Evolutionary conservation across 345 rosid genomes (phyloP).

Genomic region (Streptanthus diversifolius): DNA sequence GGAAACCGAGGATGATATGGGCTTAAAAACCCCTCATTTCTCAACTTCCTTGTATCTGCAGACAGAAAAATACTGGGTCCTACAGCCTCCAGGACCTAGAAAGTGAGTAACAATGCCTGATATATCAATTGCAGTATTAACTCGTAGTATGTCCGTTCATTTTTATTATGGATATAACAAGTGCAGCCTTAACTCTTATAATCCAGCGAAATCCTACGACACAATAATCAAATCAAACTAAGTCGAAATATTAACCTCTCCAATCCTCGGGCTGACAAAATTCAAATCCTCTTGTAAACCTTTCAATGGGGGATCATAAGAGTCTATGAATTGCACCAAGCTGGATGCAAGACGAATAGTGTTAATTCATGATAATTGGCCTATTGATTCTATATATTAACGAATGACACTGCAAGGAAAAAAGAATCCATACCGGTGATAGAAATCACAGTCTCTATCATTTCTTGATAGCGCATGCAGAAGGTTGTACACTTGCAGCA

Average conservation of each 20-base stretch:
- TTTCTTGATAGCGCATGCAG: slow-evolving; percentile 88
- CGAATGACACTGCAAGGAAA: not conserved
- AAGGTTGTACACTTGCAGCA: slow-evolving; percentile 92
- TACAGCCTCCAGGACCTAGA: slow-evolving; percentile 97
- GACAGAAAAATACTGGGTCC: slow-evolving; percentile 94
- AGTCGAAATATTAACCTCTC: slow-evolving; percentile 65
- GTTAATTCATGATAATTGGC: not conserved
- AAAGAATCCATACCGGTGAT: slow-evolving; percentile 72
- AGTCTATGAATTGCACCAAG: slow-evolving; percentile 92
- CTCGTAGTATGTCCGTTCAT: not conserved
- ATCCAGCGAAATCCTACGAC: not conserved
- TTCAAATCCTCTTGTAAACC: slow-evolving; percentile 97
- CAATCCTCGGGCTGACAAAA: slow-evolving; percentile 97
- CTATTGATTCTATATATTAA: not conserved
- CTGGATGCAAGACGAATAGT: slow-evolving; percentile 40
- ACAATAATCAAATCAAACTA: slow-evolving; percentile 2
- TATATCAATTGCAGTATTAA: not conserved
- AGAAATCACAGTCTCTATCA: slow-evolving; percentile 94
- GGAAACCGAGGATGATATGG: slow-evolving; percentile 99
- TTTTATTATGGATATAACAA: slow-evolving; percentile 1
- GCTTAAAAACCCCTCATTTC: slow-evolving; percentile 95
- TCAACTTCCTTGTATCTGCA: slow-evolving; percentile 91
- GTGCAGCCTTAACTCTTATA: slow-evolving; percentile 14
- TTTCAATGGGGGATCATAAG: slow-evolving; percentile 95
- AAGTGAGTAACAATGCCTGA: slow-evolving; percentile 22